Base-by-base conservation (phyloP, 2,329 filamentous ascomycete species). In the Arthrobotrys pseudoclavata region DNA sequence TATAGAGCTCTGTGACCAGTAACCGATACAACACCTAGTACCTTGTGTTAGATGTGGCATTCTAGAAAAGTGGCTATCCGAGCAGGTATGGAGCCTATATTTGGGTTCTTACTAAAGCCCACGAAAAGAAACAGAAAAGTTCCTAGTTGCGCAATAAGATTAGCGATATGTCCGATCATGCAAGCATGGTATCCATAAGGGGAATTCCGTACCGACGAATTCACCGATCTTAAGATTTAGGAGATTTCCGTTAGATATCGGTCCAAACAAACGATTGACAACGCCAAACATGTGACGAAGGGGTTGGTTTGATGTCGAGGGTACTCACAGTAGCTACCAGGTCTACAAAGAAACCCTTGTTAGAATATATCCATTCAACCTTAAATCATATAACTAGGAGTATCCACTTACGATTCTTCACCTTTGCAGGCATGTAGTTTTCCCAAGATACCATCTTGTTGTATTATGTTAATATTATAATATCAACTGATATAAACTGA, bases 121-220 rank as follows among this genome's bases (percentile, higher is more conserved):
- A 70, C 70, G 31, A 70, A 76, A 12, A 76, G 72, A 37, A 76
- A 76, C 22, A 76, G 13, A 50, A 70, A 76, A 4, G 72, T 76
- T 31, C 70, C 70, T 75, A 68, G 45, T 40, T 24, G 34, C 18
- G 37, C 18, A 42, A 53, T 31, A 48, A 63, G 42, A 47, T 55
- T 68, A 55, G 64, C 55, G 55, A 57, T 55, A 57, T 52, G 67
- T 42, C 31, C 45, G 40, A 48, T 37, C 18, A 24, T 50, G 48
- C 22, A 55, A 50, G 40, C 53, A 48, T 20, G 60, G 24, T 70
- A 42, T 62, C 40, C 55, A 34, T 4, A 34, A 63, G 37, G 42
- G 55, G 45, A 42, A 42, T 53, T 24, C 29, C 70, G 22, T 76
- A 69, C 72, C 72, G 42, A 76, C 60, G 24, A 76, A 76, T 55